Percentiles rank a stretch among this genome's conserved stretches.
Evolutionary conservation across 805 yeast species (phyloP).

Genomic region (Candida caryicola): DNA sequence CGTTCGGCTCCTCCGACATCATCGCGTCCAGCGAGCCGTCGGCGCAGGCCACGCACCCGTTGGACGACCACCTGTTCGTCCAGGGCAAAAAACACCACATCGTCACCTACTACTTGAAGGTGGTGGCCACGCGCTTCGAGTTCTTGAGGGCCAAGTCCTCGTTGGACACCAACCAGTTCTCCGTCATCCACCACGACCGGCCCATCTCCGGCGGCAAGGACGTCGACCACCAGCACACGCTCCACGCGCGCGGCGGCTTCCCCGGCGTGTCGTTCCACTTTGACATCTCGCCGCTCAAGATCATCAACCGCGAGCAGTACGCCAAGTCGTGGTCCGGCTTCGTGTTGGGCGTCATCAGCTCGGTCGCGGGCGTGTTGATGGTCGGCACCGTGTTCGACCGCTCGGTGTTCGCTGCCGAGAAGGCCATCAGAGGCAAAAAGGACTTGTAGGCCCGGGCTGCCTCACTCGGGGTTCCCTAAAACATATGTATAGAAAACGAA

Average conservation of each 20-base stretch:
- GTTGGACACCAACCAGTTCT: slow-evolving; percentile 84
- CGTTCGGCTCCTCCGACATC: slow-evolving; percentile 69
- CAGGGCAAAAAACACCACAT: slow-evolving; percentile 55
- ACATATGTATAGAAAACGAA: too few species aligned
- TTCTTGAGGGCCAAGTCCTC: slow-evolving; percentile 47
- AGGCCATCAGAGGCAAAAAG: slow-evolving; percentile 67
- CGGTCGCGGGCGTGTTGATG: slow-evolving; percentile 90
- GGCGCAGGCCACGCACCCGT: slow-evolving; percentile 52
- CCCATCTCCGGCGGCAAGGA: slow-evolving; percentile 86
- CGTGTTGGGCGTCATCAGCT: slow-evolving; percentile 76
- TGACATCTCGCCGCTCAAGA: slow-evolving; percentile 91
- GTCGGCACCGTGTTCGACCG: slow-evolving; percentile 88
- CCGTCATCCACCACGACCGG: slow-evolving; percentile 84
- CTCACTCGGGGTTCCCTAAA: too few species aligned
- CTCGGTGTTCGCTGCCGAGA: slow-evolving; percentile 85
- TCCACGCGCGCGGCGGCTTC: slow-evolving; percentile 79
- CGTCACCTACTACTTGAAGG: slow-evolving; percentile 78
- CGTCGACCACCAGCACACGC: slow-evolving; percentile 83
- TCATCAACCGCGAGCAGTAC: slow-evolving; percentile 75
- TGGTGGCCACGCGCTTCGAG: slow-evolving; percentile 86
- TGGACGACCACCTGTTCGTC: slow-evolving; percentile 50
- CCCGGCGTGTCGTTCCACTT: slow-evolving; percentile 88
- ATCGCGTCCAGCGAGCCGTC: slow-evolving; percentile 28
- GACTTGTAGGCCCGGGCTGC: slow-evolving; percentile 38
- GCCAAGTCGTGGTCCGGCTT: slow-evolving; percentile 81